Evolutionary conservation across 2,329 filamentous ascomycete genomes (phyloP), one percentile per base, ranked within the genome.

Genomic region (Penicillium brevicompactum): DNA sequence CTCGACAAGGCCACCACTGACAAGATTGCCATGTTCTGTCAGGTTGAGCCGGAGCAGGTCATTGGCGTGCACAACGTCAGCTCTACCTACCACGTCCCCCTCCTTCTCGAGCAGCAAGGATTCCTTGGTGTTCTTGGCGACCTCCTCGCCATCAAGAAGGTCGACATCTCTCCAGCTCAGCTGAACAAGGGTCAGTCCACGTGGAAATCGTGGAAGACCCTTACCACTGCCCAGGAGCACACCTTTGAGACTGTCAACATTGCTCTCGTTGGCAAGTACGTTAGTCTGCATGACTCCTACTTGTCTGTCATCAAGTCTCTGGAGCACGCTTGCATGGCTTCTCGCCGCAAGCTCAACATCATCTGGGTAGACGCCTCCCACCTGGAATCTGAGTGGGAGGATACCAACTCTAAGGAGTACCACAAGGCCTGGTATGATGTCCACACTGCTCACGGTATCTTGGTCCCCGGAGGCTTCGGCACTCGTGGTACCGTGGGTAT

Each of bases 191-290:
- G 92, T 22, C 72, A 80, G 46, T 72, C 77, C n/a, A 87, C 87
- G 46, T 96, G 91, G 91, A 74, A 84, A 8, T 80, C 87, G 62
- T 97, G 93, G 93, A 87, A 87, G 69, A 77, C 78, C 24, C 82
- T 90, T 7, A 89, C 91, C 2, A 81, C 83, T 8, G 82, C 84
- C 18, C 84, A 90, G 67, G 82, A 87, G 53, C 84, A 85, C 57
- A 80, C 87, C 46, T 81, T 84, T 54, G 87, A 90, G 41, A 80
- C 83, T 1, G 87, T 97, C 55, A 83, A 83, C 42, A 95, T 97
- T 71, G 91, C 86, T 13, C 80, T 97, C n/a, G 92, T 97, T 14
- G 93, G 94, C 65, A 97, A 97, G 76, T 97, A 97, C 74, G 87
- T 87, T 27, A 85, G 86, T 55, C 84, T 93, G 4, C 87, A 92